phyloP scores from a whole-genome alignment of 108 stramenopile genomes.

The Cyclotella cryptica region DNA sequence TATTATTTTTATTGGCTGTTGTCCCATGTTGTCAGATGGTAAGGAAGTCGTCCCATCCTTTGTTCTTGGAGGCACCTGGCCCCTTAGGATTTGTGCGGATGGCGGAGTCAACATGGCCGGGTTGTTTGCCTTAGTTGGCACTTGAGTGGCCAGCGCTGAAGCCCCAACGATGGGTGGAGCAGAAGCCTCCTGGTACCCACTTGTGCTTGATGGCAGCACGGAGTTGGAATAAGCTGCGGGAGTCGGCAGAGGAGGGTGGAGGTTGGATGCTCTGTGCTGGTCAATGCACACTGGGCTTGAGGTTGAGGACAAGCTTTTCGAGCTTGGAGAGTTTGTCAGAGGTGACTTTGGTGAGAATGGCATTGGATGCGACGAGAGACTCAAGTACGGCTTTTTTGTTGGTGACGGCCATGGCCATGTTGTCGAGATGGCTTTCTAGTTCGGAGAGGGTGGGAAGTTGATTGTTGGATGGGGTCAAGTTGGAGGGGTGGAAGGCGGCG shows the following conservation, averaged over 20 bases:
- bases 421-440: not conserved
- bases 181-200: not conserved
- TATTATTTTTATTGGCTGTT: not conserved
- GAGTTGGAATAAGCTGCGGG: not conserved
- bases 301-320: not conserved
- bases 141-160: not conserved
- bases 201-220: not conserved
- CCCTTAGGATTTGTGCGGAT: not conserved
- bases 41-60: not conserved
- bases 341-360: not conserved
- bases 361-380: not conserved
- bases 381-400: not conserved
- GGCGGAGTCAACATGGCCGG: not conserved
- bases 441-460: too few species aligned
- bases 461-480: too few species aligned
- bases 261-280: not conserved
- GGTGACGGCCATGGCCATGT: not conserved
- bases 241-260: too few species aligned
- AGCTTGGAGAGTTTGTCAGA: not conserved
- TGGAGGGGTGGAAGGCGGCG: too few species aligned
- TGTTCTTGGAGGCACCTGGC: not conserved
- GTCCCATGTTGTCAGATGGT: not conserved
- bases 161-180: constrained; percentile 1
- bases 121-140: constrained; percentile 3
- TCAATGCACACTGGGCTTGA: too few species aligned